These are phyloP conservation scores for Fusarium sp. DNA, from an alignment of 2,329 filamentous ascomycete genomes.

Conservation along the genomic window DNA sequence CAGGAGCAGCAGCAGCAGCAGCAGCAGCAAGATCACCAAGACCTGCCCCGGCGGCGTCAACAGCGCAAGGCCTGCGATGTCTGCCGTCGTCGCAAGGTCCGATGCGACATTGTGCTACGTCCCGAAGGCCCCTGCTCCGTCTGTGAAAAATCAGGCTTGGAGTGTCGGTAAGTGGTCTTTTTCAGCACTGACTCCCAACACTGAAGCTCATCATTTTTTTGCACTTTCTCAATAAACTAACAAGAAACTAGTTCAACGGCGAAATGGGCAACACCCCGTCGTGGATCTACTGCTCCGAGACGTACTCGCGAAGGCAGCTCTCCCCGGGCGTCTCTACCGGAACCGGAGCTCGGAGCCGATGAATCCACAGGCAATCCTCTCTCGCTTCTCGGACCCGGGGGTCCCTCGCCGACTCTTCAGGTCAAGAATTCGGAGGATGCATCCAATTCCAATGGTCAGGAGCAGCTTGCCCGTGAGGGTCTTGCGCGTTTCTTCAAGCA, in stretches of 20 bases:
- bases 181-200: not conserved
- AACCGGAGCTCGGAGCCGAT: constrained; percentile 25
- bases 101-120: constrained; percentile 38
- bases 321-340: constrained; percentile 16
- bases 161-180: constrained; percentile 38
- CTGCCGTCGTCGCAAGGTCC: constrained; percentile 42
- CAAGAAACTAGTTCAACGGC: constrained; percentile 33
- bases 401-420: not conserved
- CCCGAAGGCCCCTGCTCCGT: constrained; percentile 35
- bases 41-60: constrained; percentile 44
- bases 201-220: not conserved
- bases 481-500: constrained; percentile 42
- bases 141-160: constrained; percentile 41
- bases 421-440: constrained; percentile 12
- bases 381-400: constrained; percentile 12
- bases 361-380: not conserved
- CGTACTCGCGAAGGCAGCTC: constrained; percentile 5
- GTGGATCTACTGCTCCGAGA: constrained; percentile 20
- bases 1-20: constrained; percentile 1
- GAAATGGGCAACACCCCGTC: constrained; percentile 37
- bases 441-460: constrained; percentile 25
- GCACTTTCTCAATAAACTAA: not conserved
- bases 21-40: not conserved
- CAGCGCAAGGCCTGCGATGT: constrained; percentile 44
- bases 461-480: constrained; percentile 39